Conservation (phyloP, 2,329 filamentous ascomycete genomes). For the Cadophora sp. region DNA sequence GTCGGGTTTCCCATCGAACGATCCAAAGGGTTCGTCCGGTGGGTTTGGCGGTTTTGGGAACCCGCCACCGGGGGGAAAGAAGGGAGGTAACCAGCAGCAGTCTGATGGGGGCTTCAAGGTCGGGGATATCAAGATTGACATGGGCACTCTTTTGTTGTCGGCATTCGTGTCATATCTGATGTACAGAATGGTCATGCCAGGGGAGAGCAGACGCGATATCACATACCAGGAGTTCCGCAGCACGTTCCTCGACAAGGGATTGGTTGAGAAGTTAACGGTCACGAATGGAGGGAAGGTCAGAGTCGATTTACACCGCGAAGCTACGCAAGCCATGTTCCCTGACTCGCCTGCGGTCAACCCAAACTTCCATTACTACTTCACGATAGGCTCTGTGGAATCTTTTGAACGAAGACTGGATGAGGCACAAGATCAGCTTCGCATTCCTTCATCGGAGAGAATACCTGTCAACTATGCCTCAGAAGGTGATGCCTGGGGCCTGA, state of each 20-base stretch:
- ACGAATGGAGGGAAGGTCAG: slow-evolving; percentile 79
- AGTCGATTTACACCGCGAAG: slow-evolving; percentile 80
- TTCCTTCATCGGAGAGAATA: slow-evolving; percentile 87
- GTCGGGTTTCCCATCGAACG: slow-evolving; percentile 38
- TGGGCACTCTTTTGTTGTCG: slow-evolving; percentile 50
- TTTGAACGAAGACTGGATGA: slow-evolving; percentile 90
- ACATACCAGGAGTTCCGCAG: slow-evolving; percentile 97
- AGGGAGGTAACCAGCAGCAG: slow-evolving; percentile 45
- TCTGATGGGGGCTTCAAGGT: slow-evolving; percentile 37
- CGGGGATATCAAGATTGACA: slow-evolving; percentile 42
- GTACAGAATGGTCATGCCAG: slow-evolving; percentile 69
- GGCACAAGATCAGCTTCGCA: slow-evolving; percentile 85
- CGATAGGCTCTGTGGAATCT: slow-evolving; percentile 90
- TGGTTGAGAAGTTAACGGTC: slow-evolving; percentile 90
- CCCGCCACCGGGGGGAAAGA: slow-evolving; percentile 43
- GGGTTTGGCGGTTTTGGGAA: slow-evolving; percentile 19
- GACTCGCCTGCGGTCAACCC: slow-evolving; percentile 73
- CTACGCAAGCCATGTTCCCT: slow-evolving; percentile 73
- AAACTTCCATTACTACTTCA: slow-evolving; percentile 88
- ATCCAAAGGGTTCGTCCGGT: slow-evolving; percentile 30
- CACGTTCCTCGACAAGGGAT: slow-evolving; percentile 93
- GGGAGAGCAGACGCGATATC: slow-evolving; percentile 77
- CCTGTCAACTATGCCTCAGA: slow-evolving; percentile 88
- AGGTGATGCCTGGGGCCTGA: slow-evolving; percentile 71
- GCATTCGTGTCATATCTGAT: slow-evolving; percentile 67